A percentile compares a stretch with the other conserved stretches of the same genome.
Evolutionary conservation across 2,329 filamentous ascomycete genomes (phyloP).

Genomic region (Colletotrichum sp.): DNA sequence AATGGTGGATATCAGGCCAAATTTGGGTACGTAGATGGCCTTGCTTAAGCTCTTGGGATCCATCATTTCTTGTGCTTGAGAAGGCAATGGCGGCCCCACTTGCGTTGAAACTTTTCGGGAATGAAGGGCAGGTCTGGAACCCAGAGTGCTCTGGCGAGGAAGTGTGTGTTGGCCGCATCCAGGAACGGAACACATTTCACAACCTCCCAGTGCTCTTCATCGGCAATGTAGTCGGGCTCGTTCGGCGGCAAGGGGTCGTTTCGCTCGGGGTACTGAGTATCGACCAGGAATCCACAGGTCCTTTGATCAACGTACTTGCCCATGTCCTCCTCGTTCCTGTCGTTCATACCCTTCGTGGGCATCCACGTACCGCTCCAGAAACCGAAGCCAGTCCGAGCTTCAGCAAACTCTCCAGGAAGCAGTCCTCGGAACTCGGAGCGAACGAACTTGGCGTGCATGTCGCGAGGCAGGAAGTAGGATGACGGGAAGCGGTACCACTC

Average conservation of each 20-base stretch:
- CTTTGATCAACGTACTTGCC: slow-evolving; percentile 84
- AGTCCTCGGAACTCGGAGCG: slow-evolving; percentile 89
- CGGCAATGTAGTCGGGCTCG: slow-evolving; percentile 82
- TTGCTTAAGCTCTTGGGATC: background rate
- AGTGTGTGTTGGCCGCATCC: slow-evolving; percentile 75
- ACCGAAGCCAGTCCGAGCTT: slow-evolving; percentile 72
- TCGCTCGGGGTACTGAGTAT: slow-evolving; percentile 77
- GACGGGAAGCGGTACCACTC: slow-evolving; percentile 99
- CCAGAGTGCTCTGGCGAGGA: slow-evolving; percentile 81
- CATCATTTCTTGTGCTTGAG: slow-evolving; percentile 60
- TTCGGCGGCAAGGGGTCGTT: slow-evolving; percentile 59
- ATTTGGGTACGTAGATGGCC: background rate
- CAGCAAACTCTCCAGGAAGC: slow-evolving; percentile 87
- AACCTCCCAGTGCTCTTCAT: slow-evolving; percentile 77
- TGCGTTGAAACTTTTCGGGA: slow-evolving; percentile 72
- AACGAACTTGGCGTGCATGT: slow-evolving; percentile 86
- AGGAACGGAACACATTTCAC: slow-evolving; percentile 81
- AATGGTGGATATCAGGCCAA: background rate
- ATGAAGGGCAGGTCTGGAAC: slow-evolving; percentile 74
- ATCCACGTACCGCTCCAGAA: slow-evolving; percentile 86
- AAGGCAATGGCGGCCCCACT: slow-evolving; percentile 90
- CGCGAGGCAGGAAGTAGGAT: slow-evolving; percentile 86
- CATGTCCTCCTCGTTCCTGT: slow-evolving; percentile 84
- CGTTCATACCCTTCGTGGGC: slow-evolving; percentile 86
- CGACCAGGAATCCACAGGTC: slow-evolving; percentile 83